Evolutionary conservation across 2,329 filamentous ascomycete species (phyloP).

Genomic region (Furcasterigmium furcatum): DNA sequence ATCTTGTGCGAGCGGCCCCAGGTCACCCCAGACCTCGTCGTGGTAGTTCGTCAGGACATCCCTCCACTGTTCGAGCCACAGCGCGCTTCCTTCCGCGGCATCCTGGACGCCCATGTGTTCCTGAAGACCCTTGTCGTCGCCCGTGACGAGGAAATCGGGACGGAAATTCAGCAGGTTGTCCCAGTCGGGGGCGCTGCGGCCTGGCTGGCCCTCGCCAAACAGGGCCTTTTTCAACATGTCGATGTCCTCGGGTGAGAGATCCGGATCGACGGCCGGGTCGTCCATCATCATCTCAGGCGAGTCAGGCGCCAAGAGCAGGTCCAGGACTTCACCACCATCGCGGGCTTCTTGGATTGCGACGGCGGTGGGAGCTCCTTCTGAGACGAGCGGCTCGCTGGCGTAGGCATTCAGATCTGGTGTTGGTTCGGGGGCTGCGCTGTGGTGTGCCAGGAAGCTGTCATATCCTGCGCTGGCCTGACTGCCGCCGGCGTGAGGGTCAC

Average conservation of each 20-base stretch:
- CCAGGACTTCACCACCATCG: slow-evolving; percentile 11
- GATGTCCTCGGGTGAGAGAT: slow-evolving; percentile 13
- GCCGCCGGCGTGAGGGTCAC: neutral
- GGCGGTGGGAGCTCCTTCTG: no score
- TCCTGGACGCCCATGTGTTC: slow-evolving; percentile 35
- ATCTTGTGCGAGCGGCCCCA: slow-evolving; percentile 51
- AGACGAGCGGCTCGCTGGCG: no score
- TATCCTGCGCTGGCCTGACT: neutral
- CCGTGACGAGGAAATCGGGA: slow-evolving; percentile 34
- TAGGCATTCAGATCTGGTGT: no score
- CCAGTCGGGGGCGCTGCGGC: slow-evolving; percentile 25
- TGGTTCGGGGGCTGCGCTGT: no score
- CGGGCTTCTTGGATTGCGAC: slow-evolving; percentile 7
- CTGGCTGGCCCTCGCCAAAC: slow-evolving; percentile 14
- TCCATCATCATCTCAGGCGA: slow-evolving; percentile 9
- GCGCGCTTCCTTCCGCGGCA: slow-evolving; percentile 30
- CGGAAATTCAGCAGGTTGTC: slow-evolving; percentile 48
- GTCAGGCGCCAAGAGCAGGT: slow-evolving; percentile 10
- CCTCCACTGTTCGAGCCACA: slow-evolving; percentile 54
- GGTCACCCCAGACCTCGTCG: slow-evolving; percentile 67
- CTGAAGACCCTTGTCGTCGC: slow-evolving; percentile 2
- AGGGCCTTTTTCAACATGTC: slow-evolving; percentile 17
- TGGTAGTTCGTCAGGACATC: slow-evolving; percentile 53
- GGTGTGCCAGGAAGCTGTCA: neutral
- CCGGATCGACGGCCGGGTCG: slow-evolving; percentile 9